Percentiles rank a stretch among this genome's conserved stretches.
phyloP scores from a whole-genome alignment of 2,329 filamentous ascomycete species.

The Claviceps sp. region DNA sequence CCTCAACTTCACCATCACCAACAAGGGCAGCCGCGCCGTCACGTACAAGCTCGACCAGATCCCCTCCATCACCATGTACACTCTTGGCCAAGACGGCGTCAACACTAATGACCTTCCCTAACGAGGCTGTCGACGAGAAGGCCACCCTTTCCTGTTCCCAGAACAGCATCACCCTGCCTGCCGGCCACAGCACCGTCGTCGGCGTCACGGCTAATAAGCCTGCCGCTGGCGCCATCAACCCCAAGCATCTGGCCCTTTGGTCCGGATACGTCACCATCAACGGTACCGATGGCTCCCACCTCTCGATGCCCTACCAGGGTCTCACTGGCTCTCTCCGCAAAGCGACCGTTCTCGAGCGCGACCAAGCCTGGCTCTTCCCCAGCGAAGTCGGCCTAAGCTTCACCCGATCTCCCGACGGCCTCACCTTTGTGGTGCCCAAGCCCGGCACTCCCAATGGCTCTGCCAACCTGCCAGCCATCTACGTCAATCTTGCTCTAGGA shows the following conservation, averaged over 20 bases:
- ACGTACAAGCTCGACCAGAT: slow-evolving; percentile 38
- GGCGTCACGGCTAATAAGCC: slow-evolving; percentile 29
- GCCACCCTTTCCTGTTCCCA: slow-evolving; percentile 30
- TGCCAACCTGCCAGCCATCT: not conserved
- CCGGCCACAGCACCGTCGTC: slow-evolving; percentile 28
- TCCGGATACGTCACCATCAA: slow-evolving; percentile 28
- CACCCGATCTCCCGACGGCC: slow-evolving; percentile 15
- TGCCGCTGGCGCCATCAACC: slow-evolving; percentile 24
- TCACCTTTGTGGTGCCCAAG: slow-evolving; percentile 26
- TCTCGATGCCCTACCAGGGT: slow-evolving; percentile 28
- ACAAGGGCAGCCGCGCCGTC: slow-evolving; percentile 33
- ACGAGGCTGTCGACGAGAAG: slow-evolving; percentile 24
- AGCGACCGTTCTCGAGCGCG: slow-evolving; percentile 8
- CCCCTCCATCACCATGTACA: slow-evolving; percentile 39
- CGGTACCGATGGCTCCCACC: slow-evolving; percentile 21
- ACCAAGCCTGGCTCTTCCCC: slow-evolving; percentile 13
- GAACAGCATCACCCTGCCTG: slow-evolving; percentile 28
- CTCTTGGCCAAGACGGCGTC: slow-evolving; percentile 21
- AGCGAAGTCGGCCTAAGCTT: slow-evolving; percentile 16
- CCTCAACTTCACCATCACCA: slow-evolving; percentile 40
- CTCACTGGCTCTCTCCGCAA: slow-evolving; percentile 20
- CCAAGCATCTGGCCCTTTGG: slow-evolving; percentile 25
- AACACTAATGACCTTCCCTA: slow-evolving; percentile 30
- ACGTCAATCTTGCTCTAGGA: slow-evolving; percentile 28
- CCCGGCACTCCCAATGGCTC: slow-evolving; percentile 18